phyloP scores from a whole-genome alignment of 495 filamentous ascomycete species.

The Amniculicola lignicola region DNA sequence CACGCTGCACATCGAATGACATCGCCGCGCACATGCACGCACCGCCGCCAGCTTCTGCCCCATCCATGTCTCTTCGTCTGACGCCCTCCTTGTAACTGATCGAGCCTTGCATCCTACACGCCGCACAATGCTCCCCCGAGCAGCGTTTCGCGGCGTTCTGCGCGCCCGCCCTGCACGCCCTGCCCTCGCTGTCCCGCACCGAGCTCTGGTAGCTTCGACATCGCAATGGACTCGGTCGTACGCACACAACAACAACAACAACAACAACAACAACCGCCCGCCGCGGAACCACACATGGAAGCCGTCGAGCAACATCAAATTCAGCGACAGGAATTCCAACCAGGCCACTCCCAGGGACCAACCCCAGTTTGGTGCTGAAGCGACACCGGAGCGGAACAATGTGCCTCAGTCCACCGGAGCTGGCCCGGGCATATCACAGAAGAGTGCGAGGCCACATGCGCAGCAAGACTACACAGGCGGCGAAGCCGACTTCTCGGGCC shows the following conservation, averaged over 20 bases:
- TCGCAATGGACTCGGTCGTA: conserved; percentile 43
- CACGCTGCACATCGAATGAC: conserved; percentile 13
- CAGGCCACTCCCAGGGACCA: conserved; percentile 15
- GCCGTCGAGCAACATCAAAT: conserved; percentile 22
- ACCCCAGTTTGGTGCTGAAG: conserved; percentile 20
- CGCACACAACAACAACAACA: conserved; percentile 47
- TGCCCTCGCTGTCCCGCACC: conserved; percentile 11
- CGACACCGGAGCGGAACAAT: conserved; percentile 23
- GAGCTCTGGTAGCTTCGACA: conserved; percentile 34
- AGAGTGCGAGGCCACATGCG: background rate
- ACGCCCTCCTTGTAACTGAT: conserved; percentile 18
- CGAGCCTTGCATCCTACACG: background rate
- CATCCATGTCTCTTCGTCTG: conserved; percentile 19
- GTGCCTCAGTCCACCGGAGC: background rate
- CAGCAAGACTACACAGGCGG: conserved; percentile 9
- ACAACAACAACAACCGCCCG: conserved; percentile 31
- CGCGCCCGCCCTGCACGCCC: conserved; percentile 18
- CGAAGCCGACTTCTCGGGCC: conserved; percentile 21
- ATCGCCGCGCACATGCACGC: background rate
- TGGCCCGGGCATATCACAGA: conserved; percentile 1
- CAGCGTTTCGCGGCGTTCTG: conserved; percentile 32
- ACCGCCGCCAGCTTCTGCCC: background rate
- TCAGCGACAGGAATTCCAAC: conserved; percentile 5
- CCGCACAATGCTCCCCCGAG: conserved; percentile 29
- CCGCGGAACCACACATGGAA: conserved; percentile 22